These are phyloP conservation scores for Exutisphaerella laricina DNA, from an alignment of 2,329 filamentous ascomycete genomes.

Conservation along the genomic window DNA sequence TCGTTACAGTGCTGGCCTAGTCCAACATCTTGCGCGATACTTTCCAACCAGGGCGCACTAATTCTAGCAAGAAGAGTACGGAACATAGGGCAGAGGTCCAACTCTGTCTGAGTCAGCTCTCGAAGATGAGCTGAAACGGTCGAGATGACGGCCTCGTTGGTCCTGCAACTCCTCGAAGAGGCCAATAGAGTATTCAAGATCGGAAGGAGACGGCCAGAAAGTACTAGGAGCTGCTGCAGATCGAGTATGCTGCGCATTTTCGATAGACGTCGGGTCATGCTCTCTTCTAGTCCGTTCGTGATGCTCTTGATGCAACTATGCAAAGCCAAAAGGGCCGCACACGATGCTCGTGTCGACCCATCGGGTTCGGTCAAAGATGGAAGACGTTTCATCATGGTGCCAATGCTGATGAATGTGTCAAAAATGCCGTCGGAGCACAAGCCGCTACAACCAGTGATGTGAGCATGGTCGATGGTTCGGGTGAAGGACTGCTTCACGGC, in stretches of 20 bases:
- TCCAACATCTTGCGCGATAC: slow-evolving; percentile 20
- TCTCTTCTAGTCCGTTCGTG: slow-evolving; percentile 38
- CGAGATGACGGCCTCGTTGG: slow-evolving; percentile 25
- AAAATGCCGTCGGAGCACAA: slow-evolving; percentile 49
- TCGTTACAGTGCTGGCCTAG: no score
- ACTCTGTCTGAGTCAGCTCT: slow-evolving; percentile 12
- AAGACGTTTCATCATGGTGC: slow-evolving; percentile 27
- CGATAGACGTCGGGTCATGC: slow-evolving; percentile 31
- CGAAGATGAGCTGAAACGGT: slow-evolving; percentile 20
- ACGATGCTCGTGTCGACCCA: slow-evolving; percentile 10
- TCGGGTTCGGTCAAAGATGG: slow-evolving; percentile 11
- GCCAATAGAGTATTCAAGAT: slow-evolving; percentile 13
- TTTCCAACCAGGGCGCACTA: slow-evolving; percentile 27
- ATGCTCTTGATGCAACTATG: slow-evolving; percentile 37
- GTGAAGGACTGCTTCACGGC: slow-evolving; percentile 49
- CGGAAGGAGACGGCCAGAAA: slow-evolving; percentile 34
- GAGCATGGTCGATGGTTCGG: slow-evolving; percentile 39
- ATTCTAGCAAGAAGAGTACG: slow-evolving; percentile 20
- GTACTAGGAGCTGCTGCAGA: slow-evolving; percentile 37
- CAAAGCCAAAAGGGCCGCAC: slow-evolving; percentile 39
- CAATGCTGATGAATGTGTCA: slow-evolving; percentile 38
- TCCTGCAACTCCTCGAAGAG: slow-evolving; percentile 3
- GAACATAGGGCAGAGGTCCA: slow-evolving; percentile 14
- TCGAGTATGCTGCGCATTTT: slow-evolving; percentile 36
- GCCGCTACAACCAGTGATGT: slow-evolving; percentile 49